phyloP scores from a whole-genome alignment of 1,139 yeast species.

The Nematodospora anomalae region DNA sequence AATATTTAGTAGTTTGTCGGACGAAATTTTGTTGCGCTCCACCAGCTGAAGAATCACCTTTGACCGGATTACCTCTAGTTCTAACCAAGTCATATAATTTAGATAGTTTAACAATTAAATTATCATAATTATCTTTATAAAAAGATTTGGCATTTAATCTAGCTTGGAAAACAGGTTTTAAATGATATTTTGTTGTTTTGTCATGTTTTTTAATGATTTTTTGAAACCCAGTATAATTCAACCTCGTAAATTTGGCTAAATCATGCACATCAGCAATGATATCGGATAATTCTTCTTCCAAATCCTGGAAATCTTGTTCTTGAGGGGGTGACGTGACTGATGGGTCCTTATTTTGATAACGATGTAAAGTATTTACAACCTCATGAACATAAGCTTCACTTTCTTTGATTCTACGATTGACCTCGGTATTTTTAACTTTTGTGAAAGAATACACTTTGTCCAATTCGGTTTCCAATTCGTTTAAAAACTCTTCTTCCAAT shows the following conservation, averaged over 20 bases:
- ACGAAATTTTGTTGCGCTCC: conserved; percentile 97
- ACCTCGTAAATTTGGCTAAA: conserved; percentile 85
- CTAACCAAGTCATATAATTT: conserved; percentile 89
- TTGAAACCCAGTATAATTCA: conserved; percentile 95
- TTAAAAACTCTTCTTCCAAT: conserved; percentile 78
- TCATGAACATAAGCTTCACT: conserved; percentile 67
- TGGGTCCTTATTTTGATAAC: conserved; percentile 23
- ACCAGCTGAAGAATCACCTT: conserved; percentile 95
- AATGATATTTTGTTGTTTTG: conserved; percentile 77
- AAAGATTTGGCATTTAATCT: conserved; percentile 92
- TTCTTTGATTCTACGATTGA: conserved; percentile 77
- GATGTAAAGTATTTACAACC: conserved; percentile 49
- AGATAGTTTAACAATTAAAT: conserved; percentile 82
- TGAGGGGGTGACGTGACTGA: conserved; percentile 36
- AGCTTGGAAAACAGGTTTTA: conserved; percentile 90
- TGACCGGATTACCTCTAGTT: conserved; percentile 91
- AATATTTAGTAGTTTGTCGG: conserved; percentile 95
- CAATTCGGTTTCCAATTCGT: conserved; percentile 72
- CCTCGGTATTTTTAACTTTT: conserved; percentile 81
- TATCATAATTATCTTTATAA: conserved; percentile 91
- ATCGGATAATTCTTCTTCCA: conserved; percentile 89
- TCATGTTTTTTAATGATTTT: conserved; percentile 96
- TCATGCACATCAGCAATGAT: conserved; percentile 97
- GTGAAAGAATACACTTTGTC: conserved; percentile 92
- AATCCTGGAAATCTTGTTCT: conserved; percentile 85